phyloP scores from a whole-genome alignment of 2,329 filamentous ascomycete genomes.

The Trichoderma oligosporum region DNA sequence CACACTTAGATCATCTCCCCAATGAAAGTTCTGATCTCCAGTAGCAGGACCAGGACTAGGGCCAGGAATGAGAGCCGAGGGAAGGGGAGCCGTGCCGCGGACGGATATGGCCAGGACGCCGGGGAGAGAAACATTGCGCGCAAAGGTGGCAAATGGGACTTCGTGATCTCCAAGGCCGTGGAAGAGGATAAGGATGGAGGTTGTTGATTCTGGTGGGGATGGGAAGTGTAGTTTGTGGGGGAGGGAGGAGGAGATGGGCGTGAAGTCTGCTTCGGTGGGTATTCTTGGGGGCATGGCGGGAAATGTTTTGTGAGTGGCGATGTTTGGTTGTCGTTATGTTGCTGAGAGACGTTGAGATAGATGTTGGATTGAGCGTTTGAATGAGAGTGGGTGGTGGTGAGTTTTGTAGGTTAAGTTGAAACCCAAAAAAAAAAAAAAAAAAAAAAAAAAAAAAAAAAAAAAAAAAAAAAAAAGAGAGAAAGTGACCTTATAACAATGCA shows the following conservation, averaged over 20 bases:
- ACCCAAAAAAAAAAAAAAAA: too few species aligned
- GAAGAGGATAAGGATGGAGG: slow-evolving; percentile 74
- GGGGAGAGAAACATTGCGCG: slow-evolving; percentile 65
- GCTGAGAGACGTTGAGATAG: too few species aligned
- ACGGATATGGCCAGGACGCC: slow-evolving; percentile 73
- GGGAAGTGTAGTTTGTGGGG: slow-evolving; percentile 48
- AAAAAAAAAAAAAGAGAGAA: too few species aligned
- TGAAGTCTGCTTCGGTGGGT: slow-evolving; percentile 50
- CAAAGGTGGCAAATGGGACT: slow-evolving; percentile 64
- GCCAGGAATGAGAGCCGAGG: slow-evolving; percentile 55
- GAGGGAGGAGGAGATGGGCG: slow-evolving; percentile 40
- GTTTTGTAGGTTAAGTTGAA: too few species aligned
- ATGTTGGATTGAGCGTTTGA: background rate
- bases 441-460: too few species aligned
- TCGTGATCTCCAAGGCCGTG: slow-evolving; percentile 81
- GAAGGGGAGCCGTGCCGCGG: slow-evolving; percentile 65
- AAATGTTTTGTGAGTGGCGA: background rate
- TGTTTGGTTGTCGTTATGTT: too few species aligned
- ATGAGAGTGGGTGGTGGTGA: too few species aligned
- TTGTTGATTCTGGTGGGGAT: slow-evolving; percentile 57
- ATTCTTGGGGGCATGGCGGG: slow-evolving; percentile 45
- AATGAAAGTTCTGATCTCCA: slow-evolving; percentile 49
- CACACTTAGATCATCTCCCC: slow-evolving; percentile 63
- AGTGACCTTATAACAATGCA: too few species aligned
- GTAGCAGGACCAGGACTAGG: too few species aligned